These are phyloP conservation scores for Limnanthes douglasii DNA, from an alignment of 345 rosid species.

Conservation along the genomic window DNA sequence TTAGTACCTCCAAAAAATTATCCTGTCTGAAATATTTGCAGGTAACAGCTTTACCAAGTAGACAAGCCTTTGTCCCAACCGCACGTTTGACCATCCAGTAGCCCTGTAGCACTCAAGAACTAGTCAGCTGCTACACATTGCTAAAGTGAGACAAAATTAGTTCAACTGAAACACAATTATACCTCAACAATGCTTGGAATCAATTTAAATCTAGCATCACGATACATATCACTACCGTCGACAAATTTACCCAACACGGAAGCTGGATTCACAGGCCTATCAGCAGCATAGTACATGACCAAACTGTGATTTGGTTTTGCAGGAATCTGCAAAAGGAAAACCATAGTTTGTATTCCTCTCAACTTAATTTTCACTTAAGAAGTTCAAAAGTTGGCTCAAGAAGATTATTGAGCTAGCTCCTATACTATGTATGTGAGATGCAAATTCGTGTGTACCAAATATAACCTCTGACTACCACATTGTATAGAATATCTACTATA, in stretches of 20 bases:
- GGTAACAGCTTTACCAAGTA: slow-evolving; percentile 94
- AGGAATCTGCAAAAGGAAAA: slow-evolving; percentile 46
- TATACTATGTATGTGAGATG: too few species aligned
- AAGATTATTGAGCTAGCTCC: too few species aligned
- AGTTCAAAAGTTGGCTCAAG: too few species aligned
- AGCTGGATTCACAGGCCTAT: slow-evolving; percentile 59
- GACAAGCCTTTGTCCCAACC: slow-evolving; percentile 94
- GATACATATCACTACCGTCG: slow-evolving; percentile 71
- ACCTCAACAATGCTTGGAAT: slow-evolving; percentile 94
- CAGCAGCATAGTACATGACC: slow-evolving; percentile 81
- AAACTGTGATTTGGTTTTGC: slow-evolving; percentile 88
- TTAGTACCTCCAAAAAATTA: slow-evolving; percentile 72
- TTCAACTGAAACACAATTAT: slow-evolving; percentile 6
- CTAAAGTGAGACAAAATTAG: slow-evolving; percentile 1
- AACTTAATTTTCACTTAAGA: not conserved
- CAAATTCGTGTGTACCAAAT: too few species aligned
- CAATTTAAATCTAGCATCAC: slow-evolving; percentile 81
- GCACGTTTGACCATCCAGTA: slow-evolving; percentile 99
- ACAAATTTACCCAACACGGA: slow-evolving; percentile 72
- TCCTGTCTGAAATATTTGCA: slow-evolving; percentile 89
- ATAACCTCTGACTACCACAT: too few species aligned
- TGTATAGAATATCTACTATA: too few species aligned
- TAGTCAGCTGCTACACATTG: not conserved
- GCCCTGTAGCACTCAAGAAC: slow-evolving; percentile 35
- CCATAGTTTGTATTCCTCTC: not conserved